Conservation (phyloP, 2,329 filamentous ascomycete genomes). For the Ophiocordyceps australis region DNA sequence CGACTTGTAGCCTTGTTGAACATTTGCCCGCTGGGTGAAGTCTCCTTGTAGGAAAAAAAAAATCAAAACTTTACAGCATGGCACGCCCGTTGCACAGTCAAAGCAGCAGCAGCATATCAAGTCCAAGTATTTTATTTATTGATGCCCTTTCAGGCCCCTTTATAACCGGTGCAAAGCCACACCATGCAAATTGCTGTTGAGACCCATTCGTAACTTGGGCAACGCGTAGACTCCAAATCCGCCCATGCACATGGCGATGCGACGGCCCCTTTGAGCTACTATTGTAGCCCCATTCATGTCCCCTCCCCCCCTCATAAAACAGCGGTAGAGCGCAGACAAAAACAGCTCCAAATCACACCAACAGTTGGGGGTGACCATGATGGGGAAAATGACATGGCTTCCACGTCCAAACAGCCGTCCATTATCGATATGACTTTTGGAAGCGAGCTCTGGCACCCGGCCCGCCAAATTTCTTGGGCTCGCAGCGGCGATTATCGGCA, state of each 20-base stretch:
- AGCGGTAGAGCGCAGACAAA: neutral
- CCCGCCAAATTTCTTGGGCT: slow-evolving; percentile 97
- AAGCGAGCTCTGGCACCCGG: slow-evolving; percentile 87
- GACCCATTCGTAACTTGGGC: slow-evolving; percentile 20
- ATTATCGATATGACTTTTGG: slow-evolving; percentile 99
- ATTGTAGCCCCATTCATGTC: too few species aligned
- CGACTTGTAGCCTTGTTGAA: too few species aligned
- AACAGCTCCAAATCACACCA: neutral
- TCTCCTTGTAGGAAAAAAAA: too few species aligned
- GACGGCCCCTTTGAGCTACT: too few species aligned
- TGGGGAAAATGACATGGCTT: too few species aligned
- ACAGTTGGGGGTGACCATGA: too few species aligned
- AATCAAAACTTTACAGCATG: too few species aligned
- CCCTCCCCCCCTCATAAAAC: slow-evolving; percentile 4
- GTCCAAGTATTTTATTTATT: slow-evolving; percentile 30
- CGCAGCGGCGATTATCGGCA: slow-evolving; percentile 95
- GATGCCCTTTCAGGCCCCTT: slow-evolving; percentile 29
- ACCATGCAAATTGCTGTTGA: slow-evolving; percentile 32
- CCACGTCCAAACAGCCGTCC: slow-evolving; percentile 4
- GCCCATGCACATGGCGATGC: slow-evolving; percentile 12
- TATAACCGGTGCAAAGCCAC: slow-evolving; percentile 29
- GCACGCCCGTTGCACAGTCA: too few species aligned
- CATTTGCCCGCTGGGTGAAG: too few species aligned
- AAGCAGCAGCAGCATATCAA: too few species aligned
- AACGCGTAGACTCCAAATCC: slow-evolving; percentile 18